Percentiles rank a stretch among this genome's conserved stretches.
phyloP scores from a whole-genome alignment of 2,329 filamentous ascomycete genomes.

The Clarireedia homoeocarpa region DNA sequence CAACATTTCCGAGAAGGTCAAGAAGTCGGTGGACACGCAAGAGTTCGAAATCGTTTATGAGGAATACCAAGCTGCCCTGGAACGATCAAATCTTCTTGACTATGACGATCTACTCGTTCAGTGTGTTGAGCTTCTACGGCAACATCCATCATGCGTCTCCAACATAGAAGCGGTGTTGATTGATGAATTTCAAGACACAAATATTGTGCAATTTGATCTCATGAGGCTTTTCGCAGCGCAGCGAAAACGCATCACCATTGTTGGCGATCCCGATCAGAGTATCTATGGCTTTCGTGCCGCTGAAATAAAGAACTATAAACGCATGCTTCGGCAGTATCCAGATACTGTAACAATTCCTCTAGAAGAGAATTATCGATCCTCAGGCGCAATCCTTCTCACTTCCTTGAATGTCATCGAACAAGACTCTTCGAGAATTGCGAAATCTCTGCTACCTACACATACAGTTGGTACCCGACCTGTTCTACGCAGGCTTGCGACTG shows the following conservation, averaged over 20 bases:
- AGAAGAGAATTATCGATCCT: slow-evolving; percentile 92
- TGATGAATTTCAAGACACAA: slow-evolving; percentile 97
- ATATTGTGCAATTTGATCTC: slow-evolving; percentile 87
- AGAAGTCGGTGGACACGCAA: slow-evolving; percentile 42
- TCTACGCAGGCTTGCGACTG: slow-evolving; percentile 63
- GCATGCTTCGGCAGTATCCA: slow-evolving; percentile 69
- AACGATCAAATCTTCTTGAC: slow-evolving; percentile 74
- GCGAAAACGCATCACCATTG: slow-evolving; percentile 75
- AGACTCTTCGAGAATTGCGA: slow-evolving; percentile 71
- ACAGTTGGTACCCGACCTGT: slow-evolving; percentile 72
- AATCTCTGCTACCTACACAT: slow-evolving; percentile 73
- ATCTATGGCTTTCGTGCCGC: slow-evolving; percentile 96
- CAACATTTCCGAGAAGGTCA: neutral
- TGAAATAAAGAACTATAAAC: slow-evolving; percentile 79
- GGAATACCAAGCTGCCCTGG: slow-evolving; percentile 71
- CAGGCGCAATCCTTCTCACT: slow-evolving; percentile 70
- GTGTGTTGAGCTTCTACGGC: slow-evolving; percentile 70
- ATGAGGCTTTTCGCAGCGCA: slow-evolving; percentile 79
- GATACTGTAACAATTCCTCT: slow-evolving; percentile 76
- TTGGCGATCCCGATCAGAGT: slow-evolving; percentile 94
- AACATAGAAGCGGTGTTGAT: slow-evolving; percentile 90
- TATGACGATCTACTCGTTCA: slow-evolving; percentile 87
- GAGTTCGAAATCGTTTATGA: slow-evolving; percentile 65
- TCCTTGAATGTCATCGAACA: slow-evolving; percentile 87
- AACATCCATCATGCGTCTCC: slow-evolving; percentile 70